Evolutionary conservation across 192 early-diverging fungal genomes (phyloP).

Genomic region (Rhizophagus sp.): DNA sequence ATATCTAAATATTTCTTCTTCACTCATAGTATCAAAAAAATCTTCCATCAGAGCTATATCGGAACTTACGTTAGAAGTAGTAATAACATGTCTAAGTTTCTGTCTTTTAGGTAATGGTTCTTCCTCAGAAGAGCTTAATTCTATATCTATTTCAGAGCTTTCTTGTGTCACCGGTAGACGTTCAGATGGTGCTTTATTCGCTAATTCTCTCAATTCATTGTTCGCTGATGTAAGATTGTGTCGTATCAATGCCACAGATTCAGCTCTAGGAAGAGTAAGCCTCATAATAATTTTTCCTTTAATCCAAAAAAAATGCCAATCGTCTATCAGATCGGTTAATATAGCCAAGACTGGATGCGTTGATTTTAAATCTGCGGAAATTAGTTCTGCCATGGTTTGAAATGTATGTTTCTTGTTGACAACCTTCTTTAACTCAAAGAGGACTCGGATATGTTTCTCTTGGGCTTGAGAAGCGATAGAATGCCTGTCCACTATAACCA

Average conservation of each 20-base stretch:
- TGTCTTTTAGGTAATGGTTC: not conserved
- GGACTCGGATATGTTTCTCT: not conserved
- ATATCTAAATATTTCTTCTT: slow-evolving; percentile 12
- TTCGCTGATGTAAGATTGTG: not conserved
- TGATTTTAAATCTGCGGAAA: not conserved
- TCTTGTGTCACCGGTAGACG: too few species aligned
- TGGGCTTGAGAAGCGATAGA: not conserved
- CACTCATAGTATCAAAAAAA: slow-evolving; percentile 10
- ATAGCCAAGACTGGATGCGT: not conserved
- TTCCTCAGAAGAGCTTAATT: not conserved
- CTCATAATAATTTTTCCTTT: not conserved
- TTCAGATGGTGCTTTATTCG: too few species aligned
- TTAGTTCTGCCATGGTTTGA: not conserved
- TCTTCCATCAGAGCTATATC: slow-evolving; percentile 7
- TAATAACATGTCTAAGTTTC: not conserved
- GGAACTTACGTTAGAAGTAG: not conserved
- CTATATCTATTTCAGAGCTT: too few species aligned
- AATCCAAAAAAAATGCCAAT: slow-evolving; percentile 4
- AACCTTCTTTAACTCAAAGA: slow-evolving; percentile 10
- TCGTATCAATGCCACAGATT: not conserved
- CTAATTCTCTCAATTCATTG: not conserved
- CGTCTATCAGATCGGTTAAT: not conserved
- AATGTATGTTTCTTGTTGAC: not conserved
- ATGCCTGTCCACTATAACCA: not conserved
- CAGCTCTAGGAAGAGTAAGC: not conserved